These are phyloP conservation scores for Crithidia mellificae DNA, from an alignment of 208 protist species.

Conservation along the genomic window DNA sequence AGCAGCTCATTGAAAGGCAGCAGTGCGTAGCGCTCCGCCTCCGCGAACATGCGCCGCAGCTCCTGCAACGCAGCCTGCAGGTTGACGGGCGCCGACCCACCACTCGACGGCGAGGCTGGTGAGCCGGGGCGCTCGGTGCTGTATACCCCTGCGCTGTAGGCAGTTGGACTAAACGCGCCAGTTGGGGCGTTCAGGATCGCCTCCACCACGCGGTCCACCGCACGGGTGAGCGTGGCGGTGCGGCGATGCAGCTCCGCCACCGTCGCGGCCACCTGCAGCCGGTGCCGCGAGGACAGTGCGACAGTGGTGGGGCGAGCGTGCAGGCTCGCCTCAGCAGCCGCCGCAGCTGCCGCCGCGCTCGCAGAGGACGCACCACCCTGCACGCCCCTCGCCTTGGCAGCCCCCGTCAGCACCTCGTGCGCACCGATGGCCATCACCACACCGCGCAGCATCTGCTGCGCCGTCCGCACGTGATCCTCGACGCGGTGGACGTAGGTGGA, in stretches of 20 bases:
- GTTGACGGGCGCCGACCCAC: not conserved
- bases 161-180: not conserved
- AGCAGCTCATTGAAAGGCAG: conserved; percentile 67
- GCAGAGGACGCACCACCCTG: too few relatives aligned
- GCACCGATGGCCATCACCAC: conserved; percentile 35
- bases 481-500: conserved; percentile 51
- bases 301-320: conserved; percentile 10
- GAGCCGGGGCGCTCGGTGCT: not conserved
- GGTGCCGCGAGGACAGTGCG: conserved; percentile 31
- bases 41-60: conserved; percentile 38
- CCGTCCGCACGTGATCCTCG: conserved; percentile 48
- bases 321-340: not conserved
- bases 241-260: conserved; percentile 59
- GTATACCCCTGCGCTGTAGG: not conserved
- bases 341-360: not conserved
- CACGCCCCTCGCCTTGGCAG: too few relatives aligned
- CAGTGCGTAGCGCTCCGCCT: conserved; percentile 53
- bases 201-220: conserved; percentile 43
- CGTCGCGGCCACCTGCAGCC: conserved; percentile 42
- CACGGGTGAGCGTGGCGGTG: conserved; percentile 40
- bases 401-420: conserved; percentile 12
- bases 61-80: conserved; percentile 50
- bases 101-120: not conserved
- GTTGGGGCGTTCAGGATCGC: conserved; percentile 4
- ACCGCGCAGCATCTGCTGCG: conserved; percentile 35